Base-by-base conservation (phyloP, 352 stramenopile genomes). In the Globisporangium apiculatum region DNA sequence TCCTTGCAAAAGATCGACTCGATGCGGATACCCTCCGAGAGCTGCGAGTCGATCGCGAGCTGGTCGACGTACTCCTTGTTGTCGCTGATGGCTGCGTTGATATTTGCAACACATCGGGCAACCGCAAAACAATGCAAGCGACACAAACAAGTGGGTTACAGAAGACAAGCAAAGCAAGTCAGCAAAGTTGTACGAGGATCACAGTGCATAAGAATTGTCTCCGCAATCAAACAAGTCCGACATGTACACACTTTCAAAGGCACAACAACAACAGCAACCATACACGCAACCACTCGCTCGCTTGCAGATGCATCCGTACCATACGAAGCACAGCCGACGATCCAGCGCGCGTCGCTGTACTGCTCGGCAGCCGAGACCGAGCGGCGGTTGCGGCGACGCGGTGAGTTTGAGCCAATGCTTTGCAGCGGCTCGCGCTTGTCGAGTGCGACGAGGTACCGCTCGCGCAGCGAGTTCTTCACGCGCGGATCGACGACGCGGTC, bases 31-130 rank as follows among this genome's bases (percentile, higher is more conserved):
- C 75, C 62, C 45, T 80, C 69, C 14, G 75, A 87, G 14, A 92
- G 62, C 40, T 89, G 74, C 53, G 82, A 91, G 62, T 92, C 77
- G 50, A 89, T 88, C 41, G 78, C 82, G 24, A 82, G 51, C 79
- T 86, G 72, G 9, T 83, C 76, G 36, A 90, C 72, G 66, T 90
- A 90, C 53, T 89, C 75, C 51, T 88, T 89, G 68, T 92, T 92
- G 72, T 92, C 78, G 24, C 67, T 84, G 56, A 89, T 87, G 41
- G 83, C 75, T 91, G 56, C 46, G 53, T 7, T 3, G 24, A 31
- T 31, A 31, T 31, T 31, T 31, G 24, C 24, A 31, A 31, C 24
- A 31, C 24, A 31, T 31, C 24, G 24, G 24, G 24, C 24, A 31
- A 31, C 24, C 24, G 24, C 24, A 31, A 31, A 31, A 31, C 24